A percentile compares a stretch with the other conserved stretches of the same genome.
Conservation (phyloP, 1,284 basidiomycete species). For the Cryptococcus sp. region DNA sequence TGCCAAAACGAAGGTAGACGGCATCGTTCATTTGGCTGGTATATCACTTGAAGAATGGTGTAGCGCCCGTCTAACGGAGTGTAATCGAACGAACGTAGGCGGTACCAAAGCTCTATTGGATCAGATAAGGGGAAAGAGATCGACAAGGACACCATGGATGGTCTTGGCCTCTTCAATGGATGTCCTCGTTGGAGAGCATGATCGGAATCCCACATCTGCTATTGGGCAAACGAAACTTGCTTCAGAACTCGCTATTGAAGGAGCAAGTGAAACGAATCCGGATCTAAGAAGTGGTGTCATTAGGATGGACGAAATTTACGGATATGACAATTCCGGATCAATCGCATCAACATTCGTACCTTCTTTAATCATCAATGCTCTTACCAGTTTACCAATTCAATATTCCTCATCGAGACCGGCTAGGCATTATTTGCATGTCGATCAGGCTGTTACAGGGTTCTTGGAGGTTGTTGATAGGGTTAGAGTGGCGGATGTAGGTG, state of each 20-base stretch:
- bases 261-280: neutral
- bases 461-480: slow-evolving; percentile 19
- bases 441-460: slow-evolving; percentile 36
- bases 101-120: slow-evolving; percentile 30
- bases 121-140: slow-evolving; percentile 12
- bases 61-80: slow-evolving; percentile 30
- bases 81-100: slow-evolving; percentile 33
- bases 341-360: slow-evolving; percentile 38
- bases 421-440: slow-evolving; percentile 36
- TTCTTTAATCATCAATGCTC: slow-evolving; percentile 32
- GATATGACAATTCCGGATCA: slow-evolving; percentile 22
- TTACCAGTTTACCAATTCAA: slow-evolving; percentile 41
- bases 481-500: neutral
- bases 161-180: slow-evolving; percentile 38
- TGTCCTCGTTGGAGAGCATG: slow-evolving; percentile 33
- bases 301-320: slow-evolving; percentile 43
- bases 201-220: slow-evolving; percentile 20
- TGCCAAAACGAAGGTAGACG: slow-evolving; percentile 21
- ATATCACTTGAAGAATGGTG: slow-evolving; percentile 41
- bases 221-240: slow-evolving; percentile 37
- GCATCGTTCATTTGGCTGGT: slow-evolving; percentile 43
- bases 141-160: slow-evolving; percentile 32
- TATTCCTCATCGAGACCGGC: slow-evolving; percentile 31
- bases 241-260: slow-evolving; percentile 28
- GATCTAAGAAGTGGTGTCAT: slow-evolving; percentile 20